Evolutionary conservation across 306 rosid species (phyloP).

Genomic region (Cicer arietinum): DNA sequence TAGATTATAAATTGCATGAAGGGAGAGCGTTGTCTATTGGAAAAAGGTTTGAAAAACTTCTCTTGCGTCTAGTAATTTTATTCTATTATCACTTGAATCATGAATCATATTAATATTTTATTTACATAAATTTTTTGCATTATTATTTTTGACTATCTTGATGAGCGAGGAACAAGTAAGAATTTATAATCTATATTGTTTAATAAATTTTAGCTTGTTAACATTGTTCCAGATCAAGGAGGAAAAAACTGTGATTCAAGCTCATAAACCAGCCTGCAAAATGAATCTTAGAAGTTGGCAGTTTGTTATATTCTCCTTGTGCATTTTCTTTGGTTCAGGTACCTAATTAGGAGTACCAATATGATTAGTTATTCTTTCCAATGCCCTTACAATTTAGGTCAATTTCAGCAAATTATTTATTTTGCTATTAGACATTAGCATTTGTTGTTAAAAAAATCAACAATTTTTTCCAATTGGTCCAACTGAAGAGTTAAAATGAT

Average conservation of each 20-base stretch:
- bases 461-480: neutral
- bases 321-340: constrained; percentile 74
- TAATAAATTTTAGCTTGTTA: constrained; percentile 4
- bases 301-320: constrained; percentile 55
- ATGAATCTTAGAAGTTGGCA: constrained; percentile 59
- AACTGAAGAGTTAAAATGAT: constrained; percentile 25
- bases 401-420: no score
- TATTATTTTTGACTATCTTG: neutral
- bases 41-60: no score
- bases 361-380: neutral
- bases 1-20: neutral
- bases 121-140: no score
- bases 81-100: no score
- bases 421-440: no score
- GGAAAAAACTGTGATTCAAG: constrained; percentile 38
- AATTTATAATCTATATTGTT: no score
- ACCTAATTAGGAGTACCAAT: constrained; percentile 1
- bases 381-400: neutral
- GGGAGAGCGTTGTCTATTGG: neutral
- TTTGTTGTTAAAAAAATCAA: no score
- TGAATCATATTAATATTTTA: no score
- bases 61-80: no score
- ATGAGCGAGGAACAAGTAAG: no score
- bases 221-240: constrained; percentile 51
- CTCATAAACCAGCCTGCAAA: constrained; percentile 41